Base-by-base conservation (phyloP, 106 monocot species). In the Dioscorea alata region DNA sequence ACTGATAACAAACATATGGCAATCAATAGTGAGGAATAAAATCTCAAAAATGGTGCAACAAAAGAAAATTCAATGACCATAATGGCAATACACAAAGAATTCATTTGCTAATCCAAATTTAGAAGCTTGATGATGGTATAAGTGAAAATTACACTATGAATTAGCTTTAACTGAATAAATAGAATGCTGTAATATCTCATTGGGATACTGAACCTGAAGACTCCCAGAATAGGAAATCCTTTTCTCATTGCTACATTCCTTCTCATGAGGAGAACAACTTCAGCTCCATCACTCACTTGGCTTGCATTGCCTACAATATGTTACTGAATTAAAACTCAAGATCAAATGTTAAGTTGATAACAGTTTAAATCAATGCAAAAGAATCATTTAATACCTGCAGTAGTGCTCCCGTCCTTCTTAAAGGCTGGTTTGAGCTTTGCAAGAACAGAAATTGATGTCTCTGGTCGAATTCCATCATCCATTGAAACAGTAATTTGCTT, bases 241-340 rank as follows among this genome's bases (percentile, higher is more conserved):
- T 89, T 93, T 63, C 71, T 59, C 79, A 79, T 34, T 60, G 93
- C 89, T 12, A 82, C 35, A 77, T 70, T 76, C 71, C 89, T 89
- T 62, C 77, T 93, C 93, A 93, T 93, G 20, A 93, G 81, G n/a
- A 93, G 89, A 48, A 93, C 93, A 34, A 86, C 93, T 49, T 83
- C 93, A 67, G 89, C 93, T 75, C 93, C 89, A 84, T 93, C 93
- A 75, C 83, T 93, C 52, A 89, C 60, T 72, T 93, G 93, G 67
- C 93, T 93, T 64, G 89, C 83, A 86, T 93, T 93, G 14, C 93
- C 93, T 93, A 63, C 6, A 32, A 63, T 71, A 24, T 60, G 71
- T 23, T 16, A 57, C 28, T 3, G 35, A 67, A 59, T 51, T 68
- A 63, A 69, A 64, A 71, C 25, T 12, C 52, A 66, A 24, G 7